phyloP scores from a whole-genome alignment of 495 filamentous ascomycete genomes.

The Lineolata rhizophorae region DNA sequence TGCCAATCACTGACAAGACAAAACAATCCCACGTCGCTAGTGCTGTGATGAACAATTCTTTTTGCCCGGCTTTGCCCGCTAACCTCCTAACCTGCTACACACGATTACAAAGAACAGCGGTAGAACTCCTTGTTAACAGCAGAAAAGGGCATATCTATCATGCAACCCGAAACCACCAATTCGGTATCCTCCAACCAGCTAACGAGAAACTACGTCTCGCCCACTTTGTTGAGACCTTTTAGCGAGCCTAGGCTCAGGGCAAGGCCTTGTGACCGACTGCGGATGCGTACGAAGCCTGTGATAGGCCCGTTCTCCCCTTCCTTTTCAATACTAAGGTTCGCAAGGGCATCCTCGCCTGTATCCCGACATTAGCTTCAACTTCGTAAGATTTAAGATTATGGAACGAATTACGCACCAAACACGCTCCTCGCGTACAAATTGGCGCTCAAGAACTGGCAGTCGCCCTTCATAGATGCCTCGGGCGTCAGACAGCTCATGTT shows the following conservation, averaged over 20 bases:
- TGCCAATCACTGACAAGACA: too few species aligned
- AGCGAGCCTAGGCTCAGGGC: constrained; percentile 84
- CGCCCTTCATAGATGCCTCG: constrained; percentile 86
- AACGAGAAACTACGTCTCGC: too few species aligned
- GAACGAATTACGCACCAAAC: constrained; percentile 96
- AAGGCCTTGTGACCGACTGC: constrained; percentile 89
- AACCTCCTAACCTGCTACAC: too few species aligned
- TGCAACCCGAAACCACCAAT: too few species aligned
- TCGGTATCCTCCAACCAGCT: too few species aligned
- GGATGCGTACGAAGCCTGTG: constrained; percentile 96
- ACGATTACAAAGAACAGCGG: too few species aligned
- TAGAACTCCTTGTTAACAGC: too few species aligned
- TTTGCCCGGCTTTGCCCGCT: too few species aligned
- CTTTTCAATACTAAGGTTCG: constrained; percentile 95
- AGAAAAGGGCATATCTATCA: too few species aligned
- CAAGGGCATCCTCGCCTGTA: constrained; percentile 91
- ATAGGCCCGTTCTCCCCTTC: constrained; percentile 89
- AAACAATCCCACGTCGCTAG: too few species aligned
- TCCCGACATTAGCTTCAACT: constrained; percentile 10
- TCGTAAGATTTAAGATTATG: too few species aligned
- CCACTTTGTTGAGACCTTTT: constrained; percentile 87
- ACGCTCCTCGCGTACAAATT: constrained; percentile 96
- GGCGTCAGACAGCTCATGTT: constrained; percentile 98
- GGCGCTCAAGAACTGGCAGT: constrained; percentile 93
- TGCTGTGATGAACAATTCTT: too few species aligned